Evolutionary conservation across 2,329 filamentous ascomycete species (phyloP), one percentile per base, ranked within the genome.

Genomic region (Neofusicoccum cordaticola): DNA sequence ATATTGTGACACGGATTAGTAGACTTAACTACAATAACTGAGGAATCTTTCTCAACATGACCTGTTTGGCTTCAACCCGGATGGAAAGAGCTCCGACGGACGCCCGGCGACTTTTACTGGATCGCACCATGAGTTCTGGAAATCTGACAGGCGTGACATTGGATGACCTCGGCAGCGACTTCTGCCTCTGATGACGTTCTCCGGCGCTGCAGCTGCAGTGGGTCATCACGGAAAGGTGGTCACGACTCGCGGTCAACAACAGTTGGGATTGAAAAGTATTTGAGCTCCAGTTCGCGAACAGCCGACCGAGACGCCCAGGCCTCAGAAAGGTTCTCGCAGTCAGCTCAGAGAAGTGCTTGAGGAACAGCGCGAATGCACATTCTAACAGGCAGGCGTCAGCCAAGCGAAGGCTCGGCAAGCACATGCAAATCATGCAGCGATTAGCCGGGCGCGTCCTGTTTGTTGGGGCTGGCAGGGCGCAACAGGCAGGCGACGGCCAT

Each of bases 401-500:
- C 17, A 45, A 31, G 27, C 17, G 19, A 17, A 31, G 13, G 17
- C 27, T 15, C 17, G 52, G 39, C 39, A 44, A 11, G 42, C 56
- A 47, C 56, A 60, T 60, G 56, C 42, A 60, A 60, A 47, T 47
- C 56, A 60, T 60, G 56, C 56, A 19, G 42, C 41, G 42, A 60
- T 60, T 60, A 34, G 56, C 56, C 42, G 53, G n/a, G 13, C 41
- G 22, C 22, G 22, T 34, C 39, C 13, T 19, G 56, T 60, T 60
- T 60, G 56, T 60, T 60, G 56, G 42, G 56, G 37, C 13, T 39
- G 37, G 41, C 41, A 44, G 41, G 15, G 13, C 12, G 41, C 56
- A 19, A 37, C 56, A 45, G 41, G 39, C 53, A 58, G 53, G 19
- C 39, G 22, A 31, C 22, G 53, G n/a, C 42, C 56, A 60, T 60